Evolutionary conservation across 495 filamentous ascomycete species (phyloP).

Genomic region (Thozetella sp.): DNA sequence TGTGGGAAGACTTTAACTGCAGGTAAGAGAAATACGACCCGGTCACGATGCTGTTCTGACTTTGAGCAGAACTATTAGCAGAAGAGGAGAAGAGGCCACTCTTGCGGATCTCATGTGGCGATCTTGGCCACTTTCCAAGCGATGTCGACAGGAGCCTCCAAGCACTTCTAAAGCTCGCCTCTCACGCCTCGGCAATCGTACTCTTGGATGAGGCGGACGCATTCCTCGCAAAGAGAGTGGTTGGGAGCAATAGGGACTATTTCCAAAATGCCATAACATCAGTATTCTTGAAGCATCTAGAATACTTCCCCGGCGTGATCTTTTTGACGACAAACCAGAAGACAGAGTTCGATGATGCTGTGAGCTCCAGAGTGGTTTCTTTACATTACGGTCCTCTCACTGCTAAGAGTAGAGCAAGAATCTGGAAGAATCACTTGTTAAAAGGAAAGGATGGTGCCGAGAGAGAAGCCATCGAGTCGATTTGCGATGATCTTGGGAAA

Average conservation of each 20-base stretch:
- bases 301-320: background rate
- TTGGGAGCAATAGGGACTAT: background rate
- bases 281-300: background rate
- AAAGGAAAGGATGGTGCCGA: background rate
- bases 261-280: background rate
- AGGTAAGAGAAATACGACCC: background rate
- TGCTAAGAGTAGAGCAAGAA: background rate
- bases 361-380: background rate
- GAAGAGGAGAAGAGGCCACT: background rate
- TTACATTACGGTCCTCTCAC: background rate
- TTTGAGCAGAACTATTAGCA: background rate
- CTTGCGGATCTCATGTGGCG: background rate
- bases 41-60: background rate
- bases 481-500: background rate
- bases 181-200: background rate
- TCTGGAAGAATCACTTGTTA: background rate
- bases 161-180: background rate
- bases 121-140: background rate
- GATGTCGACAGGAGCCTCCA: background rate
- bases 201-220: background rate
- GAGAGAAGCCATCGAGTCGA: background rate
- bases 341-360: background rate
- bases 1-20: background rate
- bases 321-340: background rate
- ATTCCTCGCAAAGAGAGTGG: background rate